Conservation (phyloP, 2,329 filamentous ascomycete species). For the Monosporascus sp. region DNA sequence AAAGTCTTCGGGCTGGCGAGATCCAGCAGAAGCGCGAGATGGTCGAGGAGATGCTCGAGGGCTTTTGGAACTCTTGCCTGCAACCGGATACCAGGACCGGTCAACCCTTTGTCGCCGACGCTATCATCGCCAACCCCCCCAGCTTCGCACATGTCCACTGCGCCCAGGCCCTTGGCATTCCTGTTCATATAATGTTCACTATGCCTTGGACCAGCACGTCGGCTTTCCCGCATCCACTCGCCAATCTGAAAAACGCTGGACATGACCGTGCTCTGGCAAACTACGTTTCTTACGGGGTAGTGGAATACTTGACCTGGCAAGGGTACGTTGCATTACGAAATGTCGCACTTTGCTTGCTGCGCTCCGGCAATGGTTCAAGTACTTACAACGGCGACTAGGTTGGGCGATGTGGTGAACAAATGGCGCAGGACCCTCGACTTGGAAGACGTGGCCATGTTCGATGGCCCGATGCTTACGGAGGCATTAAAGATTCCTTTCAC, state of each 20-base stretch:
- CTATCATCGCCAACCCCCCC: constrained; percentile 73
- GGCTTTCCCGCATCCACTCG: constrained; percentile 75
- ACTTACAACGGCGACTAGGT: not conserved
- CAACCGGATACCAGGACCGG: constrained; percentile 48
- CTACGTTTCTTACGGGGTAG: constrained; percentile 71
- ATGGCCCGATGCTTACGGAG: constrained; percentile 70
- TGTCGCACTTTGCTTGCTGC: too few species aligned
- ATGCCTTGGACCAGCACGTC: constrained; percentile 85
- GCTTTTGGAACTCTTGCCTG: constrained; percentile 82
- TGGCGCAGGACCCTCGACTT: constrained; percentile 67
- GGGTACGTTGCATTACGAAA: constrained; percentile 34
- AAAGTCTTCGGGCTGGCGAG: constrained; percentile 32
- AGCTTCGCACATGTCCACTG: constrained; percentile 73
- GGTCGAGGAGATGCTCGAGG: constrained; percentile 73
- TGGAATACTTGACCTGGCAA: constrained; percentile 87
- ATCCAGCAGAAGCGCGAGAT: constrained; percentile 35
- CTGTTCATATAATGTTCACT: constrained; percentile 84
- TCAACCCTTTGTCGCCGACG: constrained; percentile 75
- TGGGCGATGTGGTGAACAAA: constrained; percentile 78
- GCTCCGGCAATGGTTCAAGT: too few species aligned
- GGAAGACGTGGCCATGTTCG: constrained; percentile 54
- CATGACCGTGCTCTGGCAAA: constrained; percentile 61
- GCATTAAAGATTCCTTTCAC: constrained; percentile 69
- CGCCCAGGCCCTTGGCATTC: constrained; percentile 69
- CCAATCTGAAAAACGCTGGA: constrained; percentile 49